Percentiles rank a stretch among this genome's conserved stretches.
Conservation (phyloP, 257 asterid genomes). For the Gentiana straminea region DNA sequence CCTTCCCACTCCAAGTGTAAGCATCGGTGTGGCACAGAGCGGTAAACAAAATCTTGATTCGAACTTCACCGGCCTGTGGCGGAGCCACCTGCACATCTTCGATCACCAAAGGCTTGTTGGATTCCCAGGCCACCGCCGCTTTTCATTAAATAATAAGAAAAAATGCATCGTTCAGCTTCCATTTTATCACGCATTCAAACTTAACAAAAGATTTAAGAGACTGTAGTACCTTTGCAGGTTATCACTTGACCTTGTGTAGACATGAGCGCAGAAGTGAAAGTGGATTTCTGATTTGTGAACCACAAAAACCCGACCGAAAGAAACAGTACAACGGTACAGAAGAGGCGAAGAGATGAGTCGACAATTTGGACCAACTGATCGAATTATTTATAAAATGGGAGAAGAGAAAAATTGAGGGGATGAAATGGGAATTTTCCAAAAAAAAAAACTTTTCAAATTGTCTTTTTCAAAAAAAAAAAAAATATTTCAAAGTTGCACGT, state of each 20-base stretch:
- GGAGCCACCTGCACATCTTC: slow-evolving; percentile 94
- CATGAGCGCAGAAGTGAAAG: slow-evolving; percentile 20
- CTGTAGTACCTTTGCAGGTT: slow-evolving; percentile 70
- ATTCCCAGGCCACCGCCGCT: slow-evolving; percentile 99
- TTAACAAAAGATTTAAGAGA: background rate
- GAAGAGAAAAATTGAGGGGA: no score
- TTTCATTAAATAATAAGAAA: background rate
- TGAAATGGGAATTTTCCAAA: no score
- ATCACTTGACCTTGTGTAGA: slow-evolving; percentile 79
- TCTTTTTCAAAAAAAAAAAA: no score
- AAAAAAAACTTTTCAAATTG: no score
- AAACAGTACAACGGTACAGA: background rate
- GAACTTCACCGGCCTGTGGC: slow-evolving; percentile 89
- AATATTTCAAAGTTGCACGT: no score
- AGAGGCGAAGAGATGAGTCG: background rate
- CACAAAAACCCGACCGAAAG: slow-evolving; percentile 3
- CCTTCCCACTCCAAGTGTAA: slow-evolving; percentile 94
- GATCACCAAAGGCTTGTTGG: slow-evolving; percentile 78
- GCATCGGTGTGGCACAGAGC: slow-evolving; percentile 97
- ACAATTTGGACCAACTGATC: background rate
- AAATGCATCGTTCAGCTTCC: background rate
- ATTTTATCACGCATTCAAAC: no score
- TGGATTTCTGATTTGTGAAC: background rate
- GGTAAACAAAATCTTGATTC: slow-evolving; percentile 59
- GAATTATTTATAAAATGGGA: no score